These are phyloP conservation scores for Rhododendron ovatum DNA, from an alignment of 148 eudicot genomes.

Conservation along the genomic window DNA sequence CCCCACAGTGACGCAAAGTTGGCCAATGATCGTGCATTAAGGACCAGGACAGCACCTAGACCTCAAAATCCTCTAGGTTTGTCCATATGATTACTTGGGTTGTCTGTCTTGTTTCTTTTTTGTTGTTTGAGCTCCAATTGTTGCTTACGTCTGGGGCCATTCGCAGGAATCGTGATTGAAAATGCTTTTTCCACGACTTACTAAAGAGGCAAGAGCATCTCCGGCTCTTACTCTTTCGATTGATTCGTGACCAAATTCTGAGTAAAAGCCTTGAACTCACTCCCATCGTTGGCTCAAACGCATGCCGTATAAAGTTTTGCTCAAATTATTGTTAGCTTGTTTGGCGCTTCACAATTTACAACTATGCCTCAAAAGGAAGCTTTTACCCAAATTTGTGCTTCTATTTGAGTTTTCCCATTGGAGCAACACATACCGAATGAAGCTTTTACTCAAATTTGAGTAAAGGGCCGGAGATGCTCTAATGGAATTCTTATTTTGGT, in stretches of 20 bases:
- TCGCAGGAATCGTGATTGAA: not conserved
- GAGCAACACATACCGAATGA: too few species aligned
- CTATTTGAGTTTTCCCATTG: not conserved
- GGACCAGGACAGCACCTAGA: not conserved
- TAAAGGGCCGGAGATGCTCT: too few species aligned
- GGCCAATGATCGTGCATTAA: not conserved
- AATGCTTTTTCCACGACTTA: too few species aligned
- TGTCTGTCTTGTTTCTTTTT: not conserved
- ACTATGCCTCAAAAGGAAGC: not conserved
- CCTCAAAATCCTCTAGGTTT: not conserved
- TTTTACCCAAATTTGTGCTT: not conserved
- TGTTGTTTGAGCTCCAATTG: not conserved
- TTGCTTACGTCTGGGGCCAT: not conserved
- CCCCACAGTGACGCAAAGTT: not conserved
- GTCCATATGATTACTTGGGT: not conserved
- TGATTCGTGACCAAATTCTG: too few species aligned
- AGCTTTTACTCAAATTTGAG: too few species aligned
- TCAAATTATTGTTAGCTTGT: too few species aligned
- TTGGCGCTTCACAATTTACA: not conserved
- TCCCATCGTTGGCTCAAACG: too few species aligned
- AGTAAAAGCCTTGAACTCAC: too few species aligned
- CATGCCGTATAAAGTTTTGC: too few species aligned
- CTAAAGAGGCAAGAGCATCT: too few species aligned
- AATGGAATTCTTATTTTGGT: not conserved
- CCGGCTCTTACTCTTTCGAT: too few species aligned